Percentiles rank a stretch among this genome's conserved stretches.
phyloP scores from a whole-genome alignment of 768 basidiomycete genomes.

The Boletus vermiculosoides region DNA sequence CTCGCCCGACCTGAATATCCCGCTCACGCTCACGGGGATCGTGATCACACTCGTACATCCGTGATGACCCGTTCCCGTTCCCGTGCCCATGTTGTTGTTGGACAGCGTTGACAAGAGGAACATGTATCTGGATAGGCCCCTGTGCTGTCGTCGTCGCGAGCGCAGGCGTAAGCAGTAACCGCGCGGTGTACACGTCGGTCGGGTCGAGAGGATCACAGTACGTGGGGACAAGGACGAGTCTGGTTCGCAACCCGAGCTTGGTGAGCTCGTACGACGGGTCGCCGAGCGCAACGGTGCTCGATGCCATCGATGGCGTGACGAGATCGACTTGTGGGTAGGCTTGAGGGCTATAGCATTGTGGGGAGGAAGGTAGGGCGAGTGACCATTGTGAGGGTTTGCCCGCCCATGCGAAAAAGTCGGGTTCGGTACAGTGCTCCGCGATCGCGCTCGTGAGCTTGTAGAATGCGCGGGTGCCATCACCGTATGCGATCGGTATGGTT shows the following conservation, averaged over 20 bases:
- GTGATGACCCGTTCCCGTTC: not conserved
- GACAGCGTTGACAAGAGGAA: constrained; percentile 1
- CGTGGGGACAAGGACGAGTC: constrained; percentile 20
- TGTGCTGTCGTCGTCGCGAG: constrained; percentile 11
- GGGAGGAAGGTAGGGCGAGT: constrained; percentile 23
- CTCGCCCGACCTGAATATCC: constrained; percentile 1
- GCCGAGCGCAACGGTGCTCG: constrained; percentile 3
- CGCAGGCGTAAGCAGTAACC: constrained; percentile 22
- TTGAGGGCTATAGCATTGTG: constrained; percentile 18
- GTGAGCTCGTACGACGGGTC: constrained; percentile 25
- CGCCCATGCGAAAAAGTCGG: constrained; percentile 23
- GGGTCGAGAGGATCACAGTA: constrained; percentile 22
- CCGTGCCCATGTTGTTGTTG: not conserved
- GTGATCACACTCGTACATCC: constrained; percentile 5
- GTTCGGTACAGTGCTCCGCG: constrained; percentile 16
- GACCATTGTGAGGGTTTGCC: constrained; percentile 27
- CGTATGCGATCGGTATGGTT: constrained; percentile 23
- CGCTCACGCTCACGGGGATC: constrained; percentile 7
- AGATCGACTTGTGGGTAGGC: constrained; percentile 9
- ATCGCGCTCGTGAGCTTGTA: constrained; percentile 21
- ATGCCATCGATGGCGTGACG: not conserved
- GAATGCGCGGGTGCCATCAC: constrained; percentile 24
- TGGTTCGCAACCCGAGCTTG: constrained; percentile 22
- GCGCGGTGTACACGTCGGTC: constrained; percentile 11
- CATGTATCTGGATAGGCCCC: constrained; percentile 21